Conservation (phyloP, 2,329 filamentous ascomycete genomes). For the Ceratocystis colombiana region DNA sequence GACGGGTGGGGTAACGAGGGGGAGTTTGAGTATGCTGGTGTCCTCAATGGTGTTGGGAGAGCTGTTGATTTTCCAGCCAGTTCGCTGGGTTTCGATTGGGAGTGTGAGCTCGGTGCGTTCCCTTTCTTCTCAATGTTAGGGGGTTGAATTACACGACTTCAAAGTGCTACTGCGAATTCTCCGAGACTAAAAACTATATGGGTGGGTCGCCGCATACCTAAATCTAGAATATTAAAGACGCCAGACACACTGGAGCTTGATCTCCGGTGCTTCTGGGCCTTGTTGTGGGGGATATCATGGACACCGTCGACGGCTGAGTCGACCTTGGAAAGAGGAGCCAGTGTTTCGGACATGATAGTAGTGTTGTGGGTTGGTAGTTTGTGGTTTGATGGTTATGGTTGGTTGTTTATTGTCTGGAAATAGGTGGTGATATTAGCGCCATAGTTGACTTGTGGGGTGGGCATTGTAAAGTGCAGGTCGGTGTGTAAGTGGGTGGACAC, state of each 20-base stretch:
- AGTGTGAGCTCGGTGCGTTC: conserved; percentile 62
- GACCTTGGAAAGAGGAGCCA: conserved; percentile 63
- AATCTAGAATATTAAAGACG: conserved; percentile 65
- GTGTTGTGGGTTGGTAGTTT: conserved; percentile 15
- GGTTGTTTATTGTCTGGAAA: neutral
- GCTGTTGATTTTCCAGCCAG: conserved; percentile 92
- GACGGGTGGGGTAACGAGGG: conserved; percentile 68
- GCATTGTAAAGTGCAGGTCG: neutral
- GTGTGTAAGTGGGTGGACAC: conserved; percentile 12
- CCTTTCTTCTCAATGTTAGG: conserved; percentile 48
- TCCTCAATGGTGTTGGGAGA: conserved; percentile 71
- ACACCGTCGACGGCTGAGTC: conserved; percentile 83
- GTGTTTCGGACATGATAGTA: conserved; percentile 36
- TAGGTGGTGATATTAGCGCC: neutral
- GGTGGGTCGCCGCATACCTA: conserved; percentile 49
- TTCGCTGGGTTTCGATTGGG: conserved; percentile 72
- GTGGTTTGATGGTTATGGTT: neutral
- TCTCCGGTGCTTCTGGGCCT: conserved; percentile 53
- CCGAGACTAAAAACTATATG: conserved; percentile 16
- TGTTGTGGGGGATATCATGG: conserved; percentile 24
- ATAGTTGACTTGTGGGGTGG: neutral
- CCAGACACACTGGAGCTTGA: conserved; percentile 62
- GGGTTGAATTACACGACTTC: neutral
- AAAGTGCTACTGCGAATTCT: neutral
- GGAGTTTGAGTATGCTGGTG: conserved; percentile 70